Percentiles rank a stretch among this genome's conserved stretches.
Conservation (phyloP, 78 protist genomes). For the Isochrysis galbana region DNA sequence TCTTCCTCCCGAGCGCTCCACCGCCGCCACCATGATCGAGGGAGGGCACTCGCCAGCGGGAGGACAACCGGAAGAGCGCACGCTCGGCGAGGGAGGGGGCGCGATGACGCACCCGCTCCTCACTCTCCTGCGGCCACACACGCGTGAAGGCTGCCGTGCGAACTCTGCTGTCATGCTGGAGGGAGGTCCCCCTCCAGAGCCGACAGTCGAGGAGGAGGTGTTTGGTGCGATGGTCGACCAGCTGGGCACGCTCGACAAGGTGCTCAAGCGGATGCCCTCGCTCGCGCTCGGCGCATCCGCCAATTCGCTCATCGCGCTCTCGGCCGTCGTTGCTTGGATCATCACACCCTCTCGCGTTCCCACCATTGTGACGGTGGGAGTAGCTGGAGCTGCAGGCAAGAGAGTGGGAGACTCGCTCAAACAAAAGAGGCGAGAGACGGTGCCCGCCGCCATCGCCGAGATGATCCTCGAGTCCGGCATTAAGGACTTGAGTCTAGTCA, state of each 20-base stretch:
- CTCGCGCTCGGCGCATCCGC: not conserved
- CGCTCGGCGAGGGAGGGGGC: no score
- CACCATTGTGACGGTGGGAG: not conserved
- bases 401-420: not conserved
- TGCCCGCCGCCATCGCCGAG: constrained; percentile 1
- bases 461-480: not conserved
- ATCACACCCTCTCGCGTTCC: not conserved
- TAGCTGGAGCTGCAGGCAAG: not conserved
- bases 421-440: not conserved
- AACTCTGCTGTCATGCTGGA: not conserved
- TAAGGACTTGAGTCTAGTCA: not conserved
- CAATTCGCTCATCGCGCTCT: not conserved
- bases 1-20: no score
- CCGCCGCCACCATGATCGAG: no score
- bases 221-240: not conserved
- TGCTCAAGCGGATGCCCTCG: not conserved
- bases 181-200: not conserved
- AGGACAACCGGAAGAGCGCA: no score
- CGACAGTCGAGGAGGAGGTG: not conserved
- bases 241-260: not conserved
- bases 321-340: not conserved
- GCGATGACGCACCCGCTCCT: no score
- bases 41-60: no score
- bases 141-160: no score
- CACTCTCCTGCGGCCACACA: no score